Conservation (phyloP, 2,329 filamentous ascomycete species). For the Aspergillus costaricaensis region DNA sequence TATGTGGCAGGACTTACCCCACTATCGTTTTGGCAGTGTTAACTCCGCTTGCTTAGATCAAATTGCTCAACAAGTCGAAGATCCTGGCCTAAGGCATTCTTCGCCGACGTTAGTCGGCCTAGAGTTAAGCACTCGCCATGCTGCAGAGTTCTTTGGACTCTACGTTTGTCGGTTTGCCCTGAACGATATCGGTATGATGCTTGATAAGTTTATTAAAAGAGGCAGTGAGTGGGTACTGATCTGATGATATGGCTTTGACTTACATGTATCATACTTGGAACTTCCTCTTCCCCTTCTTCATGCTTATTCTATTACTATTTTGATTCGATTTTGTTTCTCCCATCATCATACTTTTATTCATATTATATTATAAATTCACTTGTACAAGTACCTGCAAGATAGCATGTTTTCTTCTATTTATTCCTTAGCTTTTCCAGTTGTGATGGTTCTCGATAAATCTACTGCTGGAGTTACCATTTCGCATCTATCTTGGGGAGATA, state of each 20-base stretch:
- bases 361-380: no score
- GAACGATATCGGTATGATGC: slow-evolving; percentile 75
- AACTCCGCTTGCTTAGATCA: slow-evolving; percentile 64
- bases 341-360: no score
- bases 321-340: no score
- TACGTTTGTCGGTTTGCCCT: slow-evolving; percentile 96
- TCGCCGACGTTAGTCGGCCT: slow-evolving; percentile 94
- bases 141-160: slow-evolving; percentile 96
- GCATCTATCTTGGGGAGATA: no score
- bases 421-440: no score
- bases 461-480: no score
- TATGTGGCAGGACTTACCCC: slow-evolving; percentile 46
- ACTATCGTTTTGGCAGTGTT: background rate
- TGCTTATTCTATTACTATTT: no score
- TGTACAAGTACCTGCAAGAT: no score
- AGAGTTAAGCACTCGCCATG: slow-evolving; percentile 88
- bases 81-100: slow-evolving; percentile 86
- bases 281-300: background rate
- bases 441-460: no score
- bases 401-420: no score
- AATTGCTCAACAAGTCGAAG: slow-evolving; percentile 93
- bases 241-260: slow-evolving; percentile 28
- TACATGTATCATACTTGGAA: background rate
- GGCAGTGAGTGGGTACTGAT: slow-evolving; percentile 89
- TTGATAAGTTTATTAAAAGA: slow-evolving; percentile 97